Evolutionary conservation across 257 asterid species (phyloP).

Genomic region (Solanum gracilifrons): DNA sequence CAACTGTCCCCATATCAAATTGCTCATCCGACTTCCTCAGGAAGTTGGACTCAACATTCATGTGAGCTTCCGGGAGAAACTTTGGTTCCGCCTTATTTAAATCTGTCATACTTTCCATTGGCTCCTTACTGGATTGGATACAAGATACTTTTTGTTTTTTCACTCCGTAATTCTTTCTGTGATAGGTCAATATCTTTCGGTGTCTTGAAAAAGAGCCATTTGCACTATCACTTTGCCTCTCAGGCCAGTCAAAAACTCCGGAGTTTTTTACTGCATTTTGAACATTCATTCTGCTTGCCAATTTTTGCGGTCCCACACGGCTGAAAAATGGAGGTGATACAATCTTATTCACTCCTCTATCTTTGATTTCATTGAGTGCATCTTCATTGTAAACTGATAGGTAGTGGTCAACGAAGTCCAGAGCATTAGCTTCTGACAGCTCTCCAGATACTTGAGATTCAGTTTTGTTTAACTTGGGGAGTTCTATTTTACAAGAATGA

Average conservation of each 20-base stretch:
- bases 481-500: constrained; percentile 8
- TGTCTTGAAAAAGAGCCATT: constrained; percentile 12
- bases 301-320: constrained; percentile 40
- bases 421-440: constrained; percentile 34
- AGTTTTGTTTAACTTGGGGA: constrained; percentile 5
- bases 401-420: constrained; percentile 54
- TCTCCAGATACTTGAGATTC: constrained; percentile 42
- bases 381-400: constrained; percentile 34
- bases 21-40: constrained; percentile 18
- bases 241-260: constrained; percentile 54
- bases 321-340: constrained; percentile 39
- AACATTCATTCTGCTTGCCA: constrained; percentile 42
- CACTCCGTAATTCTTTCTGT: constrained; percentile 3
- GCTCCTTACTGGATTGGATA: neutral
- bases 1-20: constrained; percentile 13
- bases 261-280: constrained; percentile 18
- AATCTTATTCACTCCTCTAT: constrained; percentile 5
- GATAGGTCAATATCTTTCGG: constrained; percentile 10
- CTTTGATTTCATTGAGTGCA: constrained; percentile 13
- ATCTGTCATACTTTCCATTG: neutral
- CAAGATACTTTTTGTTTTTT: neutral
- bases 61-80: neutral
- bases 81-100: neutral
- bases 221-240: constrained; percentile 13
- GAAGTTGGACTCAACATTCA: constrained; percentile 4